Conservation (phyloP, 305 asterid genomes). For the Fraxinus nigra region DNA sequence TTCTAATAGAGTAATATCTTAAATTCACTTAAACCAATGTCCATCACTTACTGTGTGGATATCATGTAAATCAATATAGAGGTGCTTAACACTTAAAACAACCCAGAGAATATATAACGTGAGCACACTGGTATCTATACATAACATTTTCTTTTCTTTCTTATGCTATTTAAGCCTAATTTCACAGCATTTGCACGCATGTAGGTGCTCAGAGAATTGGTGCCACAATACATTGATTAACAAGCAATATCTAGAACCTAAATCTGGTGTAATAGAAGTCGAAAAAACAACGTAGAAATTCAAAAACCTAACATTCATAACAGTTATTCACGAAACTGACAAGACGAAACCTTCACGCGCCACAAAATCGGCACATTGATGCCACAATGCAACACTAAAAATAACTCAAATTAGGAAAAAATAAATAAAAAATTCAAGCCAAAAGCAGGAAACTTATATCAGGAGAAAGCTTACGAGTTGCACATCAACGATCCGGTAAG, state of each 20-base stretch:
- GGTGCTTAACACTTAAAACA: neutral
- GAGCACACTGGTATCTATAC: constrained; percentile 1
- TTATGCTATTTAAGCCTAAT: neutral
- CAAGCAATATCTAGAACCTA: constrained; percentile 1
- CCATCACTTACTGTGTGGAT: neutral
- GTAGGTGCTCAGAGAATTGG: neutral
- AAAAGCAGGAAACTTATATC: neutral
- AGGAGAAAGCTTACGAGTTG: constrained; percentile 34
- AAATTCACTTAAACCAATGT: neutral
- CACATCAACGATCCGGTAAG: constrained; percentile 45
- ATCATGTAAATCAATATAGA: neutral
- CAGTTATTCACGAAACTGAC: neutral
- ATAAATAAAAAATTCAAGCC: neutral
- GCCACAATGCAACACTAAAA: constrained; percentile 12
- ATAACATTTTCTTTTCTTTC: neutral
- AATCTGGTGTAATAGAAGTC: constrained; percentile 5
- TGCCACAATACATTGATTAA: neutral
- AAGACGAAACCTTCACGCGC: neutral
- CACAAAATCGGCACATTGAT: constrained; percentile 17
- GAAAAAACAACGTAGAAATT: constrained; percentile 6
- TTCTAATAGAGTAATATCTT: neutral
- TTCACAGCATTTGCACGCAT: neutral
- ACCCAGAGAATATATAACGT: neutral
- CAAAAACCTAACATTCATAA: constrained; percentile 21
- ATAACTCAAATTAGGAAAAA: neutral